Evolutionary conservation across 2,329 filamentous ascomycete species (phyloP), one percentile per base, ranked within the genome.

Genomic region (Fusarium virguliforme): DNA sequence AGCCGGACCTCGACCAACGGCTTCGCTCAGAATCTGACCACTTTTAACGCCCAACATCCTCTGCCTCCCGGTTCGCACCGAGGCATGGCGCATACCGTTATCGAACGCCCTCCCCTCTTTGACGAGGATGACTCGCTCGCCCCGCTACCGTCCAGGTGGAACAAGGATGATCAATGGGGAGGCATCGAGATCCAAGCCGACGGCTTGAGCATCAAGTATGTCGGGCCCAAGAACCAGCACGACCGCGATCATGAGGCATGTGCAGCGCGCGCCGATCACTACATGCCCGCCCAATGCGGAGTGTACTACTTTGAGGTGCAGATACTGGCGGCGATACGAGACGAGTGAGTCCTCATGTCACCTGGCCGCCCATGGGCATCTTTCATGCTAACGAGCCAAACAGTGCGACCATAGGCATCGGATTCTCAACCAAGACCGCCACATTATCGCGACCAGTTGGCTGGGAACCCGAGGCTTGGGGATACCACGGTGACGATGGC

Each of bases 261-360:
- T 37, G 89, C 93, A 12, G 90, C 97, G 64, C 90, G 96, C 62
- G 89, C 95, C 30, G 92, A 99, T 79, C 86, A 94, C 79, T 89
- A 91, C 54, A 98, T 98, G 90, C 94, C 96, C 4, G 87, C 90
- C 37, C 92, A 97, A 77, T 96, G 93, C 73, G 96, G 96, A 2
- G 91, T 99, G 65, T 99, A 97, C 81, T 99, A 99, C 80, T 99
- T 90, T 77, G 96, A 99, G 79, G 86, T 92, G 26, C 82, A 82
- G 15, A 83, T 90, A 53, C 64, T 87, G 28, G 81, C 83, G 15
- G 84, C 82, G 58, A 87, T 85, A 75, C 81, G 82, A 69, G 86
- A 88, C 46, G 88, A 89, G 87, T 89, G 82, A 60, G 87, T 85
- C 9, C n/a, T 24, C 8, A 61, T 55, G 35, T 34, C 56, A 34